Evolutionary conservation across 202 grass and related monocot genomes (phyloP).

Genomic region (Setaria italica): DNA sequence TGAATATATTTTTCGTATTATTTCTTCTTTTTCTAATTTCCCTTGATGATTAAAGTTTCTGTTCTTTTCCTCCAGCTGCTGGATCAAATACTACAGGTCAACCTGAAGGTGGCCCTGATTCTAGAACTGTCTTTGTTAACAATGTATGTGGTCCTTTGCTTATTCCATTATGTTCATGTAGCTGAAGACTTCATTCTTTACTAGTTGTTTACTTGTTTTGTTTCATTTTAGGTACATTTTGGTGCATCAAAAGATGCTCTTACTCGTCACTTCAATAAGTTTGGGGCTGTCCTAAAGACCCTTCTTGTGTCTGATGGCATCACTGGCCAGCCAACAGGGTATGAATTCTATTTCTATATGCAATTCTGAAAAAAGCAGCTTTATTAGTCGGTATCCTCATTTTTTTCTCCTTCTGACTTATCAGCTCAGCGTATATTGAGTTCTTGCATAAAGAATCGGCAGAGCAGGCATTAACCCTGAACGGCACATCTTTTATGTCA

Average conservation of each 20-base stretch:
- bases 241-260: slow-evolving; percentile 93
- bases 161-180: slow-evolving; percentile 18
- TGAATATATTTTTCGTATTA: slow-evolving; percentile 16
- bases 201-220: background rate
- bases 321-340: slow-evolving; percentile 94
- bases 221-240: slow-evolving; percentile 86
- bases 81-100: slow-evolving; percentile 62
- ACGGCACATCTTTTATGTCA: slow-evolving; percentile 95
- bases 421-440: slow-evolving; percentile 87
- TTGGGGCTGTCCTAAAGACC: slow-evolving; percentile 90
- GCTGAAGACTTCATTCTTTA: slow-evolving; percentile 22
- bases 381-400: slow-evolving; percentile 27
- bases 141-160: slow-evolving; percentile 71
- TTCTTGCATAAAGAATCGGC: slow-evolving; percentile 92
- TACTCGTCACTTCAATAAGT: slow-evolving; percentile 94
- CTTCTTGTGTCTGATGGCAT: slow-evolving; percentile 78
- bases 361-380: slow-evolving; percentile 24
- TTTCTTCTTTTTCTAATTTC: slow-evolving; percentile 20
- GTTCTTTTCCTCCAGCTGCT: slow-evolving; percentile 51
- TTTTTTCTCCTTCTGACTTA: background rate
- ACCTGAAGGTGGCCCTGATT: slow-evolving; percentile 64
- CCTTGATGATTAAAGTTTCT: slow-evolving; percentile 16
- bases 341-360: slow-evolving; percentile 24
- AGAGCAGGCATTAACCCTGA: slow-evolving; percentile 76
- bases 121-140: slow-evolving; percentile 85